Percentiles rank a stretch among this genome's conserved stretches.
Evolutionary conservation across 1,284 basidiomycete species (phyloP).

Genomic region (Cystobasidium pallidum): DNA sequence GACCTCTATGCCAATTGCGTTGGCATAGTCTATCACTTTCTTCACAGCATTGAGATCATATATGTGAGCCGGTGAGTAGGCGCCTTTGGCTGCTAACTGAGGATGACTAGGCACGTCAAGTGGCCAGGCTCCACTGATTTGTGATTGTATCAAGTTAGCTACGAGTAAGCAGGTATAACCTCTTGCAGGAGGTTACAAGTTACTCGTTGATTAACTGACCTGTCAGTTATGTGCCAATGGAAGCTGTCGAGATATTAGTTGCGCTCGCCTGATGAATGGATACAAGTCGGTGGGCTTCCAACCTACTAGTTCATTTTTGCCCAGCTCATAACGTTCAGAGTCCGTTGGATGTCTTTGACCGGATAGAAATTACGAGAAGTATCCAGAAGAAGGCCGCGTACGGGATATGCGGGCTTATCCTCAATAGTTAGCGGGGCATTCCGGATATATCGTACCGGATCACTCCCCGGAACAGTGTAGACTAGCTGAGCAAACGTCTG

Average conservation of each 20-base stretch:
- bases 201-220: conserved; percentile 35
- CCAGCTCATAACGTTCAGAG: conserved; percentile 81
- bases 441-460: conserved; percentile 66
- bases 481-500: conserved; percentile 78
- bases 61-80: conserved; percentile 65
- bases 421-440: conserved; percentile 56
- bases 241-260: too few relatives aligned
- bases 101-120: conserved; percentile 62
- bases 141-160: conserved; percentile 23
- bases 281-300: background rate
- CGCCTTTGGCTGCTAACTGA: conserved; percentile 64
- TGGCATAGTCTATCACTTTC: conserved; percentile 72
- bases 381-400: conserved; percentile 77
- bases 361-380: conserved; percentile 68
- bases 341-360: conserved; percentile 62
- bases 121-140: conserved; percentile 67
- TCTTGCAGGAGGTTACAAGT: too few relatives aligned
- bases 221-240: conserved; percentile 75
- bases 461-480: conserved; percentile 52
- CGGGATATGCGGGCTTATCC: conserved; percentile 59
- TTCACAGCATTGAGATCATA: conserved; percentile 68
- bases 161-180: too few relatives aligned
- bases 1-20: conserved; percentile 75
- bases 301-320: conserved; percentile 67
- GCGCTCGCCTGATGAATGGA: too few relatives aligned